Evolutionary conservation across 2,329 filamentous ascomycete species (phyloP).

Genomic region (Monosporascus cannonballus): DNA sequence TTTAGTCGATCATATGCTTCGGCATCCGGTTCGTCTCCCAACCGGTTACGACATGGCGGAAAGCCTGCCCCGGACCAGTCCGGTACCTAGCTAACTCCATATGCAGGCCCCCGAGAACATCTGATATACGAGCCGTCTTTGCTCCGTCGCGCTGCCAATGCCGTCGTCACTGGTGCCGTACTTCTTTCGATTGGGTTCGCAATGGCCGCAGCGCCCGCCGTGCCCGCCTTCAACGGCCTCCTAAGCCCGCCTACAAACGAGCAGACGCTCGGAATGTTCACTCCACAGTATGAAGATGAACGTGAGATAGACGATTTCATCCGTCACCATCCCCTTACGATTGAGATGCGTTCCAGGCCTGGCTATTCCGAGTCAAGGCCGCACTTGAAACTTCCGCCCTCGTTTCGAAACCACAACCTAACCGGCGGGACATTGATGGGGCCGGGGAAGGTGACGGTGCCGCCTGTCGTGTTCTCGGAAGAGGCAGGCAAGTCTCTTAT

Average conservation of each 20-base stretch:
- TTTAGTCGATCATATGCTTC: background rate
- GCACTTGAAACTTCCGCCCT: conserved; percentile 75
- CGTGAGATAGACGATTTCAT: conserved; percentile 66
- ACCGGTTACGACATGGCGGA: background rate
- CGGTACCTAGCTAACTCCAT: background rate
- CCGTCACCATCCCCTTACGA: conserved; percentile 66
- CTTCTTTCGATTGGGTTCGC: conserved; percentile 47
- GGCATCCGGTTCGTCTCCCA: background rate
- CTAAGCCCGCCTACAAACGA: conserved; percentile 55
- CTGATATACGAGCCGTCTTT: conserved; percentile 26
- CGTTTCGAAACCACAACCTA: conserved; percentile 66
- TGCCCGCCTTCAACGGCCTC: conserved; percentile 41
- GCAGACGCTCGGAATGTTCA: conserved; percentile 65
- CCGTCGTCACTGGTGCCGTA: conserved; percentile 40
- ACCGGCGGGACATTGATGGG: conserved; percentile 77
- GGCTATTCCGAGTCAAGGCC: conserved; percentile 72
- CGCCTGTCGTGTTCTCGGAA: conserved; percentile 73
- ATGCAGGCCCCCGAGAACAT: background rate
- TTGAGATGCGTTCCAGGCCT: conserved; percentile 59
- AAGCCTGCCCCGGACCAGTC: background rate
- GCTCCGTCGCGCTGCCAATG: conserved; percentile 37
- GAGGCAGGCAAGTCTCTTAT: conserved; percentile 63
- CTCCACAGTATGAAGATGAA: conserved; percentile 46
- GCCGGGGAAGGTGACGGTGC: conserved; percentile 69
- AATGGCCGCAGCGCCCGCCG: conserved; percentile 49